These are phyloP conservation scores for Colletotrichum endophyticum DNA, from an alignment of 2,329 filamentous ascomycete species.

Conservation along the genomic window DNA sequence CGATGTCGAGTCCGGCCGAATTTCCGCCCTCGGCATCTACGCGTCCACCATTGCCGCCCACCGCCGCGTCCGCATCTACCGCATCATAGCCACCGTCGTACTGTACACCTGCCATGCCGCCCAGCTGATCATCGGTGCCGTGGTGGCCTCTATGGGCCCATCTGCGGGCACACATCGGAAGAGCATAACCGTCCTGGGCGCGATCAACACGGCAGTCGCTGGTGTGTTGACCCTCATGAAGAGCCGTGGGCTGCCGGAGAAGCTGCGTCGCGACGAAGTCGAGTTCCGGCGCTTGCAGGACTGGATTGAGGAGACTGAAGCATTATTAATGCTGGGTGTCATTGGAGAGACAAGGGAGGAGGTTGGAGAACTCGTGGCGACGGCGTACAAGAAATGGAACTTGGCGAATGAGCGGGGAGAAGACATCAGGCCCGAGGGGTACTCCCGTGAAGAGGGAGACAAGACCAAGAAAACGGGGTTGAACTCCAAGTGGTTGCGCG, in stretches of 20 bases:
- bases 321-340: constrained; percentile 44
- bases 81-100: constrained; percentile 36
- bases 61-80: constrained; percentile 34
- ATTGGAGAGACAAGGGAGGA: constrained; percentile 46
- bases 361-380: constrained; percentile 46
- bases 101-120: constrained; percentile 47
- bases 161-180: constrained; percentile 52
- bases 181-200: constrained; percentile 62
- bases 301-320: constrained; percentile 60
- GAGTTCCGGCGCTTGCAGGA: constrained; percentile 53
- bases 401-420: constrained; percentile 44
- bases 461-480: neutral
- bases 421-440: constrained; percentile 41
- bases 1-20: constrained; percentile 38
- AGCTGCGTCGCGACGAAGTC: constrained; percentile 49
- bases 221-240: constrained; percentile 63
- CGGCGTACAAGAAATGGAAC: constrained; percentile 48
- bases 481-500: neutral
- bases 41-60: constrained; percentile 37
- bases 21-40: constrained; percentile 45
- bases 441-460: neutral
- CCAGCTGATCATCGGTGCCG: constrained; percentile 53
- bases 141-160: constrained; percentile 50
- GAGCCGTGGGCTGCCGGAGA: constrained; percentile 53
- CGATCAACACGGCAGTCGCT: constrained; percentile 66